Evolutionary conservation across 352 stramenopile genomes (phyloP).

Genomic region (Elongisporangium undulatum): DNA sequence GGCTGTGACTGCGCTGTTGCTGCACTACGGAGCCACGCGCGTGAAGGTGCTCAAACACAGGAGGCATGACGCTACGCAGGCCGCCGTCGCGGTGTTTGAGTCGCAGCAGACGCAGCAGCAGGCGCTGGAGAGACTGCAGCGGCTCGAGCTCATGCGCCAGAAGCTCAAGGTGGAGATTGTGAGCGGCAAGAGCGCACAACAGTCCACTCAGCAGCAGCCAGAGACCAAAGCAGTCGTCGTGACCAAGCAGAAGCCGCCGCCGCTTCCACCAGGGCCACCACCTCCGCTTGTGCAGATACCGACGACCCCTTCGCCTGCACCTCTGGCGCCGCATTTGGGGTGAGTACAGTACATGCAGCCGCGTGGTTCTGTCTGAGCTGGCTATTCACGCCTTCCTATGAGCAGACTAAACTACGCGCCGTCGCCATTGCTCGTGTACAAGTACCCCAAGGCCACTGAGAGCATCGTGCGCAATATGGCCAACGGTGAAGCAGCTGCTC

Average conservation of each 20-base stretch:
- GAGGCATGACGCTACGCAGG: slow-evolving; percentile 15
- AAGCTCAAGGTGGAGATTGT: slow-evolving; percentile 30
- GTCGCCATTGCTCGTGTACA: slow-evolving; percentile 82
- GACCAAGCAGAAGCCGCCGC: slow-evolving; percentile 24
- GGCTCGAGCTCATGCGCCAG: slow-evolving; percentile 52
- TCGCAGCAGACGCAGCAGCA: slow-evolving; percentile 21
- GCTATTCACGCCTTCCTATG: not conserved
- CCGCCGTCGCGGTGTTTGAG: slow-evolving; percentile 45
- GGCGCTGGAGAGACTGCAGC: slow-evolving; percentile 35
- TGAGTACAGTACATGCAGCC: slow-evolving; percentile 12
- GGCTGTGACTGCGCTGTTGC: slow-evolving; percentile 51
- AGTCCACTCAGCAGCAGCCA: slow-evolving; percentile 2
- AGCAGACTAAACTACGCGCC: slow-evolving; percentile 79
- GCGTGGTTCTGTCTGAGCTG: not conserved
- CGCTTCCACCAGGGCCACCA: slow-evolving; percentile 14
- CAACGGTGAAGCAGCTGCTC: slow-evolving; percentile 44
- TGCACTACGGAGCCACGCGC: slow-evolving; percentile 45
- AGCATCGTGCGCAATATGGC: slow-evolving; percentile 83
- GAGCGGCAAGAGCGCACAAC: slow-evolving; percentile 1
- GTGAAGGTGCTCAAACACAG: slow-evolving; percentile 20
- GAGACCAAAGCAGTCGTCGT: slow-evolving; percentile 19
- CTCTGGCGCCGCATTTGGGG: slow-evolving; percentile 74
- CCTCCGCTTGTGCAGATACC: slow-evolving; percentile 6
- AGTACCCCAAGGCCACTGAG: slow-evolving; percentile 78
- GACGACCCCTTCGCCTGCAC: slow-evolving; percentile 21